Base-by-base conservation (phyloP, 352 stramenopile genomes). In the Lagenidium giganteum region DNA sequence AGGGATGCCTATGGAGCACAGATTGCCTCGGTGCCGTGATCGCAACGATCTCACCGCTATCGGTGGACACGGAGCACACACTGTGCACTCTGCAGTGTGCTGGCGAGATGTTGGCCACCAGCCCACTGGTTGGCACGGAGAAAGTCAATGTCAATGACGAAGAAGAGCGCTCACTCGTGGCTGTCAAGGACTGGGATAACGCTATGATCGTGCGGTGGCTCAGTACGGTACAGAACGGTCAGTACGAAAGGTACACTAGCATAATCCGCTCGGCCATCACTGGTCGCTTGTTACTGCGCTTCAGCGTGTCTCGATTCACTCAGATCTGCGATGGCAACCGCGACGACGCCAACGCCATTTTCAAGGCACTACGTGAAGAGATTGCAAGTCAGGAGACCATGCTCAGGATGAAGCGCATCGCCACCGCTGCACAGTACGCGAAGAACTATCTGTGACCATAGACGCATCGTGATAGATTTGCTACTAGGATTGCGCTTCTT, bases 21-120 rank as follows among this genome's bases (percentile, higher is more conserved):
- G 66, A 69, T 42, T 70, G 68, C 16, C 59, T 61, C 5, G 80
- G 76, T 4, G 69, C 74, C 21, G 69, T 85, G 43, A 74, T 93
- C 35, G 77, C 80, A 7, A 83, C 70, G 22, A 69, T 87, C 25
- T 87, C 75, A 1, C 80, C 80, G n/a, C 26, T 75, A 5, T 79
- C 50, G 1, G 58, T 69, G 11, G 72, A 87, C 53, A 83, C 70
- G 6, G 68, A 83, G 33, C 79, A 92, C 36, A 87, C 69, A 17
- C 42, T 78, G 14, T 71, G 85, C 28, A 89, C 79, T 3, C 47
- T 92, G 18, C 56, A 74, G 17, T 85, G 74, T 37, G 66, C 67
- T 5, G 63, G 61, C 20, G 59, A 79, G 14, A 81, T 87, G 57
- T 47, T 87, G 3, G 70, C 69, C 44, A 67, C 80, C 20, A 27